Evolutionary conservation across 2,329 filamentous ascomycete genomes (phyloP).

Genomic region (Chrysosporium keratinophilum): DNA sequence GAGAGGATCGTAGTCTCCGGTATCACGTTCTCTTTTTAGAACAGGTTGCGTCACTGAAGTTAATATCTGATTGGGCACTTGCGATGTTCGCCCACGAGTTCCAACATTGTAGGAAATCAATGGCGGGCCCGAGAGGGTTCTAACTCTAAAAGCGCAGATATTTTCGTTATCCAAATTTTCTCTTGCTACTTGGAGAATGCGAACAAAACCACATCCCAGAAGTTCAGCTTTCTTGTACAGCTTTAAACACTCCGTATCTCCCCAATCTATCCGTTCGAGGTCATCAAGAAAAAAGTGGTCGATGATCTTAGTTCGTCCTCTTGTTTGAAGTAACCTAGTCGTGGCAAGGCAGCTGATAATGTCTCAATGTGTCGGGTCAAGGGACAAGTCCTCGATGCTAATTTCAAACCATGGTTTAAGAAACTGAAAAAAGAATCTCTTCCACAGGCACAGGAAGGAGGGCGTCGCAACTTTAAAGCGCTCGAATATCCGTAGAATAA

Average conservation of each 20-base stretch:
- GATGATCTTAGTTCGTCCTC: constrained; percentile 52
- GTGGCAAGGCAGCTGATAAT: constrained; percentile 43
- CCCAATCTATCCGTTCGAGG: constrained; percentile 44
- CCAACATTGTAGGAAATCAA: constrained; percentile 58
- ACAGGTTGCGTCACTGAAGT: constrained; percentile 49
- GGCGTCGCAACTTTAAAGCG: constrained; percentile 15
- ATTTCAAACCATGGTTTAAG: constrained; percentile 49
- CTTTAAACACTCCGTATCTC: constrained; percentile 44
- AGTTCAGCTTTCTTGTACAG: constrained; percentile 49
- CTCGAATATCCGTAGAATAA: constrained; percentile 38
- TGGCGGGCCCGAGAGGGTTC: constrained; percentile 40
- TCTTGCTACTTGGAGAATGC: constrained; percentile 49
- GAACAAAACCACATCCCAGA: constrained; percentile 52
- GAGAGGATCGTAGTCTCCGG: constrained; percentile 26
- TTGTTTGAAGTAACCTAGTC: constrained; percentile 24
- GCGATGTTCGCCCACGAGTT: constrained; percentile 51
- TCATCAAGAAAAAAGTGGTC: constrained; percentile 43
- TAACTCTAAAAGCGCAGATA: constrained; percentile 46
- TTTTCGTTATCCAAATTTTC: constrained; percentile 54
- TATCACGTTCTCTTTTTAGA: constrained; percentile 35
- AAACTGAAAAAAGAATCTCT: constrained; percentile 46
- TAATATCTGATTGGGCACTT: constrained; percentile 55
- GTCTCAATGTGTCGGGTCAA: constrained; percentile 51
- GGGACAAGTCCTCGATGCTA: constrained; percentile 53
- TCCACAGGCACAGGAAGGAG: constrained; percentile 22